Evolutionary conservation across 805 yeast genomes (phyloP), one percentile per base, ranked within the genome.

Genomic region (Metschnikowia arizonensis): DNA sequence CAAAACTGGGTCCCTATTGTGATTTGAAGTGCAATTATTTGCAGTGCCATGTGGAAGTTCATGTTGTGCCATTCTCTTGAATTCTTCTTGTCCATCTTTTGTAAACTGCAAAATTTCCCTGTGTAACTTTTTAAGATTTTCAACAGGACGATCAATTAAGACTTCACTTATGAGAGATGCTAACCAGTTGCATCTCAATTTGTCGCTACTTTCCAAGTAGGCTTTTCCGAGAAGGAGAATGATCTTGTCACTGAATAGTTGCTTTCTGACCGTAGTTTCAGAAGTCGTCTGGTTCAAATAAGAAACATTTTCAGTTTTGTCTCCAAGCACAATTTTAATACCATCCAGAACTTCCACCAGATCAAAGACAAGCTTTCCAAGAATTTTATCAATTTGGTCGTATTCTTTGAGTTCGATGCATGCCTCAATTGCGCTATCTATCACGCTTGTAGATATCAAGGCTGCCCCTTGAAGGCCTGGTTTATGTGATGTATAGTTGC

Each of bases 351-450:
- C 41, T 12, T 41, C 42, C 4, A 49, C 35, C 57, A 53, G 55
- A 30, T 44, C 42, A 26, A 44, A 42, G 14, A 68, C 47, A 4
- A 69, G 47, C 47, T 67, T 70, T 45, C 58, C 62, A 39, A 67
- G 50, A 14, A 70, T 45, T n/a, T 54, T 47, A 47, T 69, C 74
- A 29, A 70, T 55, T 40, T 61, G 58, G 23, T 59, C 61, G 46
- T 47, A 61, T 40, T 57, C 54, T 7, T 58, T 43, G 14, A 65
- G 48, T 11, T 58, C 51, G 12, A 63, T 55, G 41, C 72, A 67
- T 1, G 58, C 61, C 5, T 53, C 50, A 21, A 71, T 64, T 0
- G 68, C 61, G 5, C 43, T 31, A 33, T 62, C 60, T 4, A 70
- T 49, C 1, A 62, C 50, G 4, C 54, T 50, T 9, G 52, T 40